Evolutionary conservation across 1,284 basidiomycete genomes (phyloP).

Genomic region (Schizophyllum amplum): DNA sequence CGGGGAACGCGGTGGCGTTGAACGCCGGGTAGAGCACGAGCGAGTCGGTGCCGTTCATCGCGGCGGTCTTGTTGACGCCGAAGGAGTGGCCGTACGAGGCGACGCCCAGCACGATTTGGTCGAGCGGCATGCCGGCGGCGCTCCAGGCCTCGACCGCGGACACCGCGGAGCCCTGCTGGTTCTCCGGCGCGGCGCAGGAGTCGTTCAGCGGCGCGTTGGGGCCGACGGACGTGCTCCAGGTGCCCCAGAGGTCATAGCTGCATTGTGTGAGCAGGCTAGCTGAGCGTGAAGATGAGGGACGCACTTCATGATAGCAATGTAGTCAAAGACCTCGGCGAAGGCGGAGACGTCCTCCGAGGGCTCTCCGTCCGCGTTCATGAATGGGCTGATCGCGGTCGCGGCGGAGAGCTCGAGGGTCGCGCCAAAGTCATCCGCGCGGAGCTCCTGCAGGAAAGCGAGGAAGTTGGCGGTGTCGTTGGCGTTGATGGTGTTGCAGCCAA

Average conservation of each 20-base stretch:
- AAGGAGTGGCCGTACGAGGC: slow-evolving; percentile 54
- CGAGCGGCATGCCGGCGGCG: slow-evolving; percentile 54
- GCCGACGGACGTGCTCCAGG: slow-evolving; percentile 33
- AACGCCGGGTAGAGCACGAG: slow-evolving; percentile 36
- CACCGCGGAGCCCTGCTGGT: slow-evolving; percentile 59
- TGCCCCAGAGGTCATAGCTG: slow-evolving; percentile 82
- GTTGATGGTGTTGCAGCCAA: slow-evolving; percentile 22
- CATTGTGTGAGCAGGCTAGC: slow-evolving; percentile 81
- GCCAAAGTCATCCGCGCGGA: slow-evolving; percentile 43
- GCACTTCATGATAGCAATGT: slow-evolving; percentile 68
- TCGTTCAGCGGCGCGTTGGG: slow-evolving; percentile 68
- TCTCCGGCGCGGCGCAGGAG: slow-evolving; percentile 43
- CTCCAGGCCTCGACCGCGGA: slow-evolving; percentile 59
- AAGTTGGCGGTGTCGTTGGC: slow-evolving; percentile 16
- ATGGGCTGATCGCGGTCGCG: slow-evolving; percentile 55
- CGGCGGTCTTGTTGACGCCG: slow-evolving; percentile 23
- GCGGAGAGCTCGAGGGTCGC: slow-evolving; percentile 55
- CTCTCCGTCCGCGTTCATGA: slow-evolving; percentile 37
- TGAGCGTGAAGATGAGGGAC: too few relatives aligned
- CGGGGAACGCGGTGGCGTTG: slow-evolving; percentile 26
- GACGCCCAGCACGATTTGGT: slow-evolving; percentile 66
- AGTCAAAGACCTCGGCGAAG: slow-evolving; percentile 58
- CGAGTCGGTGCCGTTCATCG: slow-evolving; percentile 19
- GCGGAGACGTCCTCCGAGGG: slow-evolving; percentile 48
- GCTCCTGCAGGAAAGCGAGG: slow-evolving; percentile 56